A percentile compares a stretch with the other conserved stretches of the same genome.
phyloP scores from a whole-genome alignment of 306 rosid species.

The Datisca glomerata region DNA sequence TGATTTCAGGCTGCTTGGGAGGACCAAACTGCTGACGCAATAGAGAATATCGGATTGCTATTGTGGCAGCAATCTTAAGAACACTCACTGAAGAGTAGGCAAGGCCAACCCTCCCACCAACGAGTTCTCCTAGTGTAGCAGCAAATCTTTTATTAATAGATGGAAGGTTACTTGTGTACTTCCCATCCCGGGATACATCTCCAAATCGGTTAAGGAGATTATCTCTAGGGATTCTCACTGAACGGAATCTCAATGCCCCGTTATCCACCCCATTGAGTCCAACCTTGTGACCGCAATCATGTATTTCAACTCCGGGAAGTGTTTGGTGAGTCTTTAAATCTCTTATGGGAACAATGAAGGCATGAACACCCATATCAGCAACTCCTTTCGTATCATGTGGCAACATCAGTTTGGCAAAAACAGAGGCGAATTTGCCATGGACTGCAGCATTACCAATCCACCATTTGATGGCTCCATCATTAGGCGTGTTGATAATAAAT shows the following conservation, averaged over 20 bases:
- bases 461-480: conserved; percentile 98
- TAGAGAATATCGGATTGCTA: conserved; percentile 78
- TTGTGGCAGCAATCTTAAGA: conserved; percentile 66
- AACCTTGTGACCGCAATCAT: conserved; percentile 91
- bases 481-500: conserved; percentile 75
- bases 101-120: conserved; percentile 96
- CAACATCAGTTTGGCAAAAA: conserved; percentile 70
- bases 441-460: conserved; percentile 99
- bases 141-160: conserved; percentile 77
- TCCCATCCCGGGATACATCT: conserved; percentile 87
- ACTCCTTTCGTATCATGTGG: conserved; percentile 54
- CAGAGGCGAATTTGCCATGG: conserved; percentile 91
- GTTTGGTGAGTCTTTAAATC: conserved; percentile 76
- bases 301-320: conserved; percentile 90
- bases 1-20: conserved; percentile 80
- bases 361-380: conserved; percentile 96
- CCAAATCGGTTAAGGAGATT: conserved; percentile 92
- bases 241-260: conserved; percentile 77
- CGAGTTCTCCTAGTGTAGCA: conserved; percentile 91
- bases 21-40: conserved; percentile 97
- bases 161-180: conserved; percentile 74
- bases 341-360: conserved; percentile 90
- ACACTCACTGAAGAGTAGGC: conserved; percentile 89
- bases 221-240: conserved; percentile 89
- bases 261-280: conserved; percentile 96